Conservation (phyloP, 2,329 filamentous ascomycete species). For the Fusarium proliferatum region DNA sequence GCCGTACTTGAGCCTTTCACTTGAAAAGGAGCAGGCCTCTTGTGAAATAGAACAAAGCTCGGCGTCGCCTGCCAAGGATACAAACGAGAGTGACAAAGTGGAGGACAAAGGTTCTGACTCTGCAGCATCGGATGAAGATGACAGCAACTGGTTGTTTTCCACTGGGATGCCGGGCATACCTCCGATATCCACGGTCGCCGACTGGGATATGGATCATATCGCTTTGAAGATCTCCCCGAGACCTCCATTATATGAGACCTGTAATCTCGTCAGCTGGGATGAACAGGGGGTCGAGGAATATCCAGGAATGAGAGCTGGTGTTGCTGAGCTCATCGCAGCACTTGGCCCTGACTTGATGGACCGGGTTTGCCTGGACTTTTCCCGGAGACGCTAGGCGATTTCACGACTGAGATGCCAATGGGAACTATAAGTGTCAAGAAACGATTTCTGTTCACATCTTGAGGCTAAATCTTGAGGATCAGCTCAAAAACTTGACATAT, state of each 20-base stretch:
- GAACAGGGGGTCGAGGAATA: constrained; percentile 60
- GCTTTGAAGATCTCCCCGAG: constrained; percentile 60
- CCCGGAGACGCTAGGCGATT: constrained; percentile 1
- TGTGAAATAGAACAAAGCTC: not conserved
- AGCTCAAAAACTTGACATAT: not conserved
- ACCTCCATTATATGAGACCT: constrained; percentile 54
- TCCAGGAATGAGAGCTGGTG: constrained; percentile 66
- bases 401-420: too few species aligned
- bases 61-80: not conserved
- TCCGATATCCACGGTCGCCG: constrained; percentile 62
- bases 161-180: constrained; percentile 76
- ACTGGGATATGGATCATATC: constrained; percentile 69
- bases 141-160: constrained; percentile 59
- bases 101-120: constrained; percentile 2
- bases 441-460: too few species aligned
- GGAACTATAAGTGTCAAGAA: not conserved
- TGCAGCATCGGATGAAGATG: constrained; percentile 30
- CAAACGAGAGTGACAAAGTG: not conserved
- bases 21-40: constrained; percentile 44
- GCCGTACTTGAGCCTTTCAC: constrained; percentile 64
- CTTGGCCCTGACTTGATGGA: constrained; percentile 70
- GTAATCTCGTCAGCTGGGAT: constrained; percentile 71
- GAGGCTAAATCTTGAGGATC: not conserved
- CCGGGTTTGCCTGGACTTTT: constrained; percentile 69
- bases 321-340: constrained; percentile 75